Base-by-base conservation (phyloP, 257 asterid species). In the Anisodus acutangulus region DNA sequence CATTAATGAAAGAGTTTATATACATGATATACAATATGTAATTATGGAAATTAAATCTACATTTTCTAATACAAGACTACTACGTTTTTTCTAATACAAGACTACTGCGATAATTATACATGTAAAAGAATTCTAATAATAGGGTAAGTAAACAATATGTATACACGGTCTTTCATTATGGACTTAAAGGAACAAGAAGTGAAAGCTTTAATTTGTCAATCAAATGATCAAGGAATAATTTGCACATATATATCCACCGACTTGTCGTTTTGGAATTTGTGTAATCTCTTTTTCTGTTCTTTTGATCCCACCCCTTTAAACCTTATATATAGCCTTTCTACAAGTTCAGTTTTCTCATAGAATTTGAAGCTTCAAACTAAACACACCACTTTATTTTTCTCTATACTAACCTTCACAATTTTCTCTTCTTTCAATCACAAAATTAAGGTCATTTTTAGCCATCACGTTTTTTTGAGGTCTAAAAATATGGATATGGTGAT, bases 151-250 rank as follows among this genome's bases (percentile, higher is more conserved):
- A 22, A 22, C 26, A 22, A 22, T 22, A 22, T 22, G 26, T 22
- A 22, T 22, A 22, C 26, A 22, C 26, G 26, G 26, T 22, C 26
- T 22, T 22, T 22, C 26, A 22, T 22, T 22, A 31, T 31, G 35
- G 43, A 47, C 80, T 74, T 72, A 6, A 22, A 72, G 43, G 3
- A 13, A 58, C 80, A 72, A 6, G 43, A 47, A 47, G 41, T 72
- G n/a, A 45, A 47, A 0, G n/a, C 11, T 31, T 31, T 31, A 31
- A 31, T 19, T 49, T 11, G 80, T 47, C 60, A 19, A 74, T 19
- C 43, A 74, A 47, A 74, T 49, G 80, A 49, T 47, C 11, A 22
- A 74, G 22, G 60, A 74, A 74, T 47, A 74, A 22, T 47, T 49
- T 49, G 43, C 81, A 58, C 35, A 67, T 67, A 67, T 35, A 67